These are phyloP conservation scores for Endotrypanum monterogeii DNA, from an alignment of 208 protist genomes.

Conservation along the genomic window DNA sequence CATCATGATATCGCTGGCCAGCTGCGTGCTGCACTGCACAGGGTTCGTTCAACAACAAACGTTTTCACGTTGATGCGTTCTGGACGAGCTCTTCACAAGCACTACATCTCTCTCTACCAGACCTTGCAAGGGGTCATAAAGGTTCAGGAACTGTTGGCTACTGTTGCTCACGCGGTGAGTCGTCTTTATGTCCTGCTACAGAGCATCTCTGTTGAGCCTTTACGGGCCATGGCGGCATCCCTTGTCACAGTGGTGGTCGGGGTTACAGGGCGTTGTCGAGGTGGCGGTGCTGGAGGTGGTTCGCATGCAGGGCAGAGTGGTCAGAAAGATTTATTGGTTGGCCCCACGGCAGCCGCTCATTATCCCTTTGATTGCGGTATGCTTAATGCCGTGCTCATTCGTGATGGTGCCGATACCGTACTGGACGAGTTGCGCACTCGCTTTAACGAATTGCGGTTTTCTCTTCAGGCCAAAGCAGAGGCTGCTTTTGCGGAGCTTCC, in stretches of 20 bases:
- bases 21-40: slow-evolving; percentile 55
- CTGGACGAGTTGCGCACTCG: slow-evolving; percentile 39
- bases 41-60: slow-evolving; percentile 43
- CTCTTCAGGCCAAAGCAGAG: slow-evolving; percentile 33
- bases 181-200: slow-evolving; percentile 42
- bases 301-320: background rate
- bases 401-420: slow-evolving; percentile 34
- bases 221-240: slow-evolving; percentile 35
- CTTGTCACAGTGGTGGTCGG: slow-evolving; percentile 29
- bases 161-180: slow-evolving; percentile 46
- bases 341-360: background rate
- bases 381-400: slow-evolving; percentile 9
- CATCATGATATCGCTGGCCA: slow-evolving; percentile 47
- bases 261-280: background rate
- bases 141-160: slow-evolving; percentile 42
- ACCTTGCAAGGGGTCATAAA: slow-evolving; percentile 46
- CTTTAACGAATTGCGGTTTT: slow-evolving; percentile 25
- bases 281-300: background rate
- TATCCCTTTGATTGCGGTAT: background rate
- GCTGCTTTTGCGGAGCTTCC: slow-evolving; percentile 25
- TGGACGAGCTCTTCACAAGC: slow-evolving; percentile 44
- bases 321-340: background rate
- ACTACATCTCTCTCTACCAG: slow-evolving; percentile 69
- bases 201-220: slow-evolving; percentile 33
- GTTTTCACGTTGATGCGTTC: slow-evolving; percentile 78